Evolutionary conservation across 768 basidiomycete species (phyloP).

Genomic region (Lyophyllum semitale): DNA sequence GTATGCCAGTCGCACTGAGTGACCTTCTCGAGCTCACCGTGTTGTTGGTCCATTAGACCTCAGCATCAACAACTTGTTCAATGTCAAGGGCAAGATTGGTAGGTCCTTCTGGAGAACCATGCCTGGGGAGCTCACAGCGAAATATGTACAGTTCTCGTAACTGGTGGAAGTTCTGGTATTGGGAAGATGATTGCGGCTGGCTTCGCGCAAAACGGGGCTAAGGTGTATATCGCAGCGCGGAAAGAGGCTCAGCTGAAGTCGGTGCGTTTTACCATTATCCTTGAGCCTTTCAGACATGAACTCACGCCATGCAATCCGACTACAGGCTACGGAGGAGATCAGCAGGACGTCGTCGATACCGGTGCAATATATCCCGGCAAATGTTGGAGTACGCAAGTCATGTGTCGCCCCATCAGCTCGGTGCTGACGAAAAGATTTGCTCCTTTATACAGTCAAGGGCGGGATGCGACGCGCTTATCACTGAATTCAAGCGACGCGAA

Average conservation of each 20-base stretch:
- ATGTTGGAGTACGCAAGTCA: conserved; percentile 63
- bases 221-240: conserved; percentile 87
- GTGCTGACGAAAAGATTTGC: not conserved
- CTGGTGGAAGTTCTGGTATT: conserved; percentile 83
- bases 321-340: conserved; percentile 56
- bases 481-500: conserved; percentile 69
- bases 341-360: conserved; percentile 60
- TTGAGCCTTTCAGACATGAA: not conserved
- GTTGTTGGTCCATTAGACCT: conserved; percentile 42
- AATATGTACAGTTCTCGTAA: conserved; percentile 62
- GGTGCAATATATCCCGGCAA: conserved; percentile 76
- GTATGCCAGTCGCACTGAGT: conserved; percentile 7
- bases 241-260: conserved; percentile 79
- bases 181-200: conserved; percentile 84
- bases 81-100: conserved; percentile 73
- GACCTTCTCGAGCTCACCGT: not conserved
- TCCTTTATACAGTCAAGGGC: conserved; percentile 59
- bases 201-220: conserved; percentile 83
- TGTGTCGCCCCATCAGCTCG: not conserved
- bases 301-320: not conserved
- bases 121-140: not conserved
- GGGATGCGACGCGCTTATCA: conserved; percentile 74
- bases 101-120: not conserved
- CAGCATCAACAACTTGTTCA: conserved; percentile 55
- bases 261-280: conserved; percentile 40